phyloP scores from a whole-genome alignment of 2,329 filamentous ascomycete species.

The Trematosphaeria pertusa region DNA sequence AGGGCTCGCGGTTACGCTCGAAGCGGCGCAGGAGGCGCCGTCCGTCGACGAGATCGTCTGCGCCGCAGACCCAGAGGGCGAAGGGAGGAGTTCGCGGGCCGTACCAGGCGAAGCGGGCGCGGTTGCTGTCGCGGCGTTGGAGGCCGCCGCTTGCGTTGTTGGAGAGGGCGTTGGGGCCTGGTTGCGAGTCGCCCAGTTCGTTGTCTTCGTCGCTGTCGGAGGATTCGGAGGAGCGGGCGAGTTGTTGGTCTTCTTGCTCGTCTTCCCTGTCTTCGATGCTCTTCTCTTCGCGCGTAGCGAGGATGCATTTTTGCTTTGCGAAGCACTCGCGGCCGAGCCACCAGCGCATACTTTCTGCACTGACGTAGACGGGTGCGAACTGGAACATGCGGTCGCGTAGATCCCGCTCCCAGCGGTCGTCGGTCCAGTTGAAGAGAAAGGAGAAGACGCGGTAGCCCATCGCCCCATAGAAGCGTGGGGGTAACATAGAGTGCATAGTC shows the following conservation, averaged over 20 bases:
- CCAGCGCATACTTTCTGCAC: conserved; percentile 90
- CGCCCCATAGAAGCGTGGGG: conserved; percentile 74
- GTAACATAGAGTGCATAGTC: conserved; percentile 74
- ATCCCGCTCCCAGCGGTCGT: conserved; percentile 81
- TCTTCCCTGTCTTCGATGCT: conserved; percentile 64
- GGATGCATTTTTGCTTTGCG: conserved; percentile 82
- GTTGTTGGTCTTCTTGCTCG: conserved; percentile 38
- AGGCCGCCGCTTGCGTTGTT: conserved; percentile 8
- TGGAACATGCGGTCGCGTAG: conserved; percentile 86
- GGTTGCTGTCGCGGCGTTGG: conserved; percentile 49
- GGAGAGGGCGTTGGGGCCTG: conserved; percentile 4
- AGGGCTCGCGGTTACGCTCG: conserved; percentile 77
- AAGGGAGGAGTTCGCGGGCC: conserved; percentile 79
- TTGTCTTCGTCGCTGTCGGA: conserved; percentile 23
- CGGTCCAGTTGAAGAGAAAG: conserved; percentile 88
- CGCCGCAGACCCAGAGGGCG: conserved; percentile 86
- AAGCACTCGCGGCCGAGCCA: conserved; percentile 92
- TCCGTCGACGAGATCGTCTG: conserved; percentile 86
- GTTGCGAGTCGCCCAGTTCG: conserved; percentile 3
- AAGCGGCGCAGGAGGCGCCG: conserved; percentile 75
- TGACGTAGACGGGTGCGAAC: conserved; percentile 90
- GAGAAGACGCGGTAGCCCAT: conserved; percentile 89
- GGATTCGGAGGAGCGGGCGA: conserved; percentile 14
- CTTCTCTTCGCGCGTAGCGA: conserved; percentile 77
- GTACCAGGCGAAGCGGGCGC: conserved; percentile 73